phyloP scores from a whole-genome alignment of 345 rosid species.

The Murraya koenigii region DNA sequence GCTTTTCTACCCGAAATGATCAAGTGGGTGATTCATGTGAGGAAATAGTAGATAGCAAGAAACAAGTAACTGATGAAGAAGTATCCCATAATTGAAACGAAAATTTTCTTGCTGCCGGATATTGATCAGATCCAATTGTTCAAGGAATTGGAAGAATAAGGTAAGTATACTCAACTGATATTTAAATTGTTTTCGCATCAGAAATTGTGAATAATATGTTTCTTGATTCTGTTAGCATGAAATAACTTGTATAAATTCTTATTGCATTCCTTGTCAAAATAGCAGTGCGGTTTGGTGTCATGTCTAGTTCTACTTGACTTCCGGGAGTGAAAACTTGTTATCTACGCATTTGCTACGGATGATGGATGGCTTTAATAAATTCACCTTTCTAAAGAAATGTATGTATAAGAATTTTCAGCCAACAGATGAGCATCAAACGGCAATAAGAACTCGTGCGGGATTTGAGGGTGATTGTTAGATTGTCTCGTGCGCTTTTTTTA shows the following conservation, averaged over 20 bases:
- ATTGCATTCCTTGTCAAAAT: slow-evolving; percentile 7
- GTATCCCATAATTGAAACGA: neutral
- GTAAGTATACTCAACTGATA: neutral
- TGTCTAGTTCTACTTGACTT: slow-evolving; percentile 42
- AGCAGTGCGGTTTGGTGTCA: slow-evolving; percentile 31
- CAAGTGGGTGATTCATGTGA: neutral
- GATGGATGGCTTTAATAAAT: neutral
- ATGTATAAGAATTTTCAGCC: neutral
- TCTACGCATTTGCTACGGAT: neutral
- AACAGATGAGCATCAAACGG: slow-evolving; percentile 11
- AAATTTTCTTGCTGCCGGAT: neutral
- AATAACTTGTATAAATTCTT: slow-evolving; percentile 2
- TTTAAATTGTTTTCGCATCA: neutral
- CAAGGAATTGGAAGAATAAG: neutral
- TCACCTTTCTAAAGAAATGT: neutral
- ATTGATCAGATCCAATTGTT: neutral
- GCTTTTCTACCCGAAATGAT: neutral
- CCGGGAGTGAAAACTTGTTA: slow-evolving; percentile 17
- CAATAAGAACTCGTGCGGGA: neutral
- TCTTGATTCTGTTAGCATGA: neutral
- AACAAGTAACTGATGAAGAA: neutral
- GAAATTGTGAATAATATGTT: neutral
- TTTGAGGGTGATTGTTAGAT: slow-evolving; percentile 23
- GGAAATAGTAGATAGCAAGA: neutral
- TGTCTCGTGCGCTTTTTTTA: slow-evolving; percentile 22